phyloP scores from a whole-genome alignment of 2,329 filamentous ascomycete species.

The Tolypocladium guangdongense region DNA sequence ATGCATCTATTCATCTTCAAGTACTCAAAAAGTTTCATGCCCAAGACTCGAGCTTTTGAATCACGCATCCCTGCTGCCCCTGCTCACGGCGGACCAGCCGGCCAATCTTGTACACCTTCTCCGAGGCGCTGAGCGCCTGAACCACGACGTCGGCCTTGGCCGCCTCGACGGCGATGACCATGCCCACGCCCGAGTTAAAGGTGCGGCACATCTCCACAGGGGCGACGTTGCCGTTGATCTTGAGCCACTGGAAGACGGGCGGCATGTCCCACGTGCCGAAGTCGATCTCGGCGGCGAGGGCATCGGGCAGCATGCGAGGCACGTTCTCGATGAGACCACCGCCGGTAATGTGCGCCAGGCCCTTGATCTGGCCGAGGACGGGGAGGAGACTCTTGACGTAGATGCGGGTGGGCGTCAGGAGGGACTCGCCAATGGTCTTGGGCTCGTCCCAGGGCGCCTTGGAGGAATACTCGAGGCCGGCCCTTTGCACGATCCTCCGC shows the following conservation, averaged over 20 bases:
- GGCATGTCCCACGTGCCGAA: conserved; percentile 65
- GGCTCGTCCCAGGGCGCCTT: conserved; percentile 63
- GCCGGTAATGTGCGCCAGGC: conserved; percentile 93
- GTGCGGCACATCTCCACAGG: conserved; percentile 76
- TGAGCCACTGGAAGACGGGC: conserved; percentile 79
- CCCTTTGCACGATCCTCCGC: conserved; percentile 69
- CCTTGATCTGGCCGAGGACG: conserved; percentile 63
- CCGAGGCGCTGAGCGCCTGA: conserved; percentile 49
- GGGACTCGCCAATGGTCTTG: conserved; percentile 57
- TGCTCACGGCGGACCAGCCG: conserved; percentile 49
- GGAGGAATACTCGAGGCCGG: conserved; percentile 60
- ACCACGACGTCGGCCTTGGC: conserved; percentile 51
- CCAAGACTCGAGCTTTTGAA: conserved; percentile 25
- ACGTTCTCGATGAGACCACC: conserved; percentile 91
- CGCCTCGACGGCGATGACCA: conserved; percentile 73
- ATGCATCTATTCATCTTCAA: not conserved
- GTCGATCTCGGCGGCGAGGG: conserved; percentile 72
- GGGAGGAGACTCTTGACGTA: conserved; percentile 78
- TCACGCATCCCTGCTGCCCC: conserved; percentile 20
- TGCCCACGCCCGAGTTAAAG: conserved; percentile 91
- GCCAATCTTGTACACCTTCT: conserved; percentile 70
- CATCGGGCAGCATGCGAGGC: conserved; percentile 76
- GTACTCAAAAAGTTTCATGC: not conserved
- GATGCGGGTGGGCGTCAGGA: conserved; percentile 85
- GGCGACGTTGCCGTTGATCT: conserved; percentile 57